Conservation (phyloP, 768 basidiomycete species). For the Termitomyces sp. region DNA sequence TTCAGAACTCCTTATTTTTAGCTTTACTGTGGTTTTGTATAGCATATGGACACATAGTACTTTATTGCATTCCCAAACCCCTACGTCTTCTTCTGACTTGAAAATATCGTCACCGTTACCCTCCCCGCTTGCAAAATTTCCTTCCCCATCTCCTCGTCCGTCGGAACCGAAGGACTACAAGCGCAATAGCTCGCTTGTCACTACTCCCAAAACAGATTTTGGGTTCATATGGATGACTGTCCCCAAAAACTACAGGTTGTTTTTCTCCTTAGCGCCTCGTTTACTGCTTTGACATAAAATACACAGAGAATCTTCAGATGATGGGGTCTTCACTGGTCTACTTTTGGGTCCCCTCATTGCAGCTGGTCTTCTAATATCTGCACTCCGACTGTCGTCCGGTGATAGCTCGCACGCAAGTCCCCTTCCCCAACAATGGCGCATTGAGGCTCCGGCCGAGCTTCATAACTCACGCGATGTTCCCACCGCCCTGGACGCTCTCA, state of each 20-base stretch:
- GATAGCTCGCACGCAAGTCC: slow-evolving; percentile 23
- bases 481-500: slow-evolving; percentile 49
- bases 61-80: slow-evolving; percentile 21
- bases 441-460: slow-evolving; percentile 68
- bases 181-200: slow-evolving; percentile 26
- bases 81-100: slow-evolving; percentile 12
- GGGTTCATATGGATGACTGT: slow-evolving; percentile 90
- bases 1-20: slow-evolving; percentile 57
- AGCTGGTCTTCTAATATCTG: slow-evolving; percentile 59
- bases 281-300: slow-evolving; percentile 4
- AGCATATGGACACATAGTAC: slow-evolving; percentile 58
- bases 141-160: slow-evolving; percentile 34
- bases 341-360: slow-evolving; percentile 83
- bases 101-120: slow-evolving; percentile 9
- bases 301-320: slow-evolving; percentile 72
- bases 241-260: slow-evolving; percentile 78
- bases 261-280: background rate
- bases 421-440: slow-evolving; percentile 67
- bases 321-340: slow-evolving; percentile 81
- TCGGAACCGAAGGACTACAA: slow-evolving; percentile 45
- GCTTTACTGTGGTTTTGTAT: slow-evolving; percentile 55
- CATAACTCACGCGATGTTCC: slow-evolving; percentile 35
- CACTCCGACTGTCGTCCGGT: slow-evolving; percentile 31
- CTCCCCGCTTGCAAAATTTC: slow-evolving; percentile 12
- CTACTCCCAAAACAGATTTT: slow-evolving; percentile 45